Evolutionary conservation across 768 basidiomycete genomes (phyloP), one percentile per base, ranked within the genome.

Genomic region (Suillus clintonianus): DNA sequence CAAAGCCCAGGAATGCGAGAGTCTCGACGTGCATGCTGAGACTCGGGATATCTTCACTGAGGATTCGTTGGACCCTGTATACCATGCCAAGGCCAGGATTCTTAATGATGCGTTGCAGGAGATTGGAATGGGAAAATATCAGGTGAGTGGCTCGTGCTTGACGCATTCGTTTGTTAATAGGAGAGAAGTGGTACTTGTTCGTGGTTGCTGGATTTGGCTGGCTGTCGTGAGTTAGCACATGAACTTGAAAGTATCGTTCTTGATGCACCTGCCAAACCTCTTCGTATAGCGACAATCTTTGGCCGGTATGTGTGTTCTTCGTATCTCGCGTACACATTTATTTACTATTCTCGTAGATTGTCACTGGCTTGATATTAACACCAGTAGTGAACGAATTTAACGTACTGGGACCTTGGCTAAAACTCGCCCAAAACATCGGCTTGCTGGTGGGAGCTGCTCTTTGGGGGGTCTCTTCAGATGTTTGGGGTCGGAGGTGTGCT

Each of bases 191-290:
- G 79, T 76, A 78, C 62, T 71, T 91, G 41, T 90, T 91, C 71
- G 61, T 85, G 59, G 87, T 89, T 34, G 82, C 88, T 19, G 90
- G 89, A 2, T 90, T 91, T 74, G 90, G 90, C 59, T 91, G 89
- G 89, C 82, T 90, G 63, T 85, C 88, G 89, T 89, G 72, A 73
- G 88, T 80, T 43, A 60, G 24, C 59, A n/a, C n/a, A 22, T 55
- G 5, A 45, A 19, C 14, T 45, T 19, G 27, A n/a, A n/a, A 13
- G 51, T 11, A 19, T 24, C 9, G 27, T 19, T 11, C 10, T 57
- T 24, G 24, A 27, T 7, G 37, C 9, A 24, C 10, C 39, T 11
- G 10, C 24, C 30, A 4, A 57, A 41, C 24, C 19, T 57, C 50
- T 42, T 22, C 19, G 36, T 60, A 6, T 69, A 87, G 89, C 19